Percentiles rank a stretch among this genome's conserved stretches.
phyloP scores from a whole-genome alignment of 163 green algal genomes.

The Smithsoniella earleae region DNA sequence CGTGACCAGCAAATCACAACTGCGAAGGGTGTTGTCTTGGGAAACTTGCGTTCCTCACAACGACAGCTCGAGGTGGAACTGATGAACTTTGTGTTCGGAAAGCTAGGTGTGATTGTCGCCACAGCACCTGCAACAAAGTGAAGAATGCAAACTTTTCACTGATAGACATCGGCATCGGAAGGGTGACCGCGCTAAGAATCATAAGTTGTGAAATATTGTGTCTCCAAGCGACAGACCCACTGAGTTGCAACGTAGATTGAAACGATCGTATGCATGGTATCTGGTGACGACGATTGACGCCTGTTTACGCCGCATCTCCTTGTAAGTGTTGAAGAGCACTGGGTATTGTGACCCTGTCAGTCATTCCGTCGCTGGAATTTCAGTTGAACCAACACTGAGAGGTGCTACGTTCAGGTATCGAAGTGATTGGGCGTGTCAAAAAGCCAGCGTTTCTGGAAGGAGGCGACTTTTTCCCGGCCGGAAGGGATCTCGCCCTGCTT shows the following conservation, averaged over 20 bases:
- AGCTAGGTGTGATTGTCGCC: constrained; percentile 58
- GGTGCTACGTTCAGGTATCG: constrained; percentile 52
- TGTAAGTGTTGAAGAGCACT: not conserved
- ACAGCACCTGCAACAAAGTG: no score
- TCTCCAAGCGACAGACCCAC: no score
- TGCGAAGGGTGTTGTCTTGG: constrained; percentile 78
- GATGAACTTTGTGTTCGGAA: constrained; percentile 81
- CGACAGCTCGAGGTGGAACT: constrained; percentile 76
- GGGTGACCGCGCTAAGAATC: no score
- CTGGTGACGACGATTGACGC: no score
- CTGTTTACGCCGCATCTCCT: not conserved
- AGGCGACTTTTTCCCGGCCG: constrained; percentile 59
- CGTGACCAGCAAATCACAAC: constrained; percentile 72
- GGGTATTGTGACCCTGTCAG: not conserved
- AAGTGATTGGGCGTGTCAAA: constrained; percentile 61
- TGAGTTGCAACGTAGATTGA: no score
- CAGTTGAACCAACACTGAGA: not conserved
- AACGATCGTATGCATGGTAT: no score
- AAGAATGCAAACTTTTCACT: no score
- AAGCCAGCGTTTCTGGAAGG: constrained; percentile 81
- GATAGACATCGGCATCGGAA: no score
- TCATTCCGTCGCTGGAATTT: not conserved
- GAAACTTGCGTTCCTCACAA: constrained; percentile 65
- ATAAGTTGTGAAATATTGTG: no score
- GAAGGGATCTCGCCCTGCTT: constrained; percentile 55